Base-by-base conservation (phyloP, 1,284 basidiomycete genomes). In the Lignosus rhinocerotis region DNA sequence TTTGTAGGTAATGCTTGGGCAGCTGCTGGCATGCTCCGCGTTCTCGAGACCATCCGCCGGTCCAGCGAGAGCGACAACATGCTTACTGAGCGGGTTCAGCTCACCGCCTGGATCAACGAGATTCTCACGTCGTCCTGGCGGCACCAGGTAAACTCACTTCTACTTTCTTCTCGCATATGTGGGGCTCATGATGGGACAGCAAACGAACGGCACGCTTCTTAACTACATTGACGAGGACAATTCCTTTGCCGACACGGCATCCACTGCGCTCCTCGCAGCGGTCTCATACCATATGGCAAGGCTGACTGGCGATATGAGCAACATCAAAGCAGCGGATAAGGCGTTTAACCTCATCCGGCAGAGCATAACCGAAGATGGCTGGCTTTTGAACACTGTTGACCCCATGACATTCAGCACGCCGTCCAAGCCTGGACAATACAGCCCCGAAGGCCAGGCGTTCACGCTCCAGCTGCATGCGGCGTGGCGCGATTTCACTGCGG, bases 371-470 rank as follows among this genome's bases (percentile, higher is more conserved):
- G 58, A 59, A 1, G 64, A 78, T 42, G 82, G 81, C 1, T 86
- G 84, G 80, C 76, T 91, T 16, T 73, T 71, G 19, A 79, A 84
- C 55, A 84, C 88, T 2, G 86, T 88, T 34, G 77, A 91, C 67
- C 90, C 89, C 1, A 66, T 80, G 47, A 76, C 78, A 2, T 90
- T 87, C 72, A 69, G 73, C 55, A 66, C 74, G 3, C 75, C 76
- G 9, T 74, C 73, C 9, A 51, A 64, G 3, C 70, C 78, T 50
- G 82, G 80, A 3, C 62, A 69, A n/a, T 69, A 80, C 47, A 84
- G 81, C 58, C 80, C 82, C 4, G 81, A 84, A 68, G 81, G 78
- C 0, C 87, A 91, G 72, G 83, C 84, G 5, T 92, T 92, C 66
- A 78, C 87, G 7, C 68, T 91, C 11, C 72, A 88, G 56, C 77